Base-by-base conservation (phyloP, 306 rosid species). In the Sicyos baderoa region DNA sequence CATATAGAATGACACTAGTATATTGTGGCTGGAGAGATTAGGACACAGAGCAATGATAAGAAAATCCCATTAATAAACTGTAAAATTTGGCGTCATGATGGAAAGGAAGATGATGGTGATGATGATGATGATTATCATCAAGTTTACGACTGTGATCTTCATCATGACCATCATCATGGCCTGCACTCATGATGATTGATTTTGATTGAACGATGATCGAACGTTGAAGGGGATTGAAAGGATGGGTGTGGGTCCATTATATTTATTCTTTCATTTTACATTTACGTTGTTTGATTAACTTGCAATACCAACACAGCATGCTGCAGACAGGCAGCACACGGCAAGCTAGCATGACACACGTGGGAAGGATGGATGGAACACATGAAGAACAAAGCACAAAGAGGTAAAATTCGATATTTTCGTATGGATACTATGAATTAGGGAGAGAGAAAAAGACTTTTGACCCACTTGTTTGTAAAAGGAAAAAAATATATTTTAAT, bases 141-240 rank as follows among this genome's bases (percentile, higher is more conserved):
- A 40, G 16, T 63, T 17, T 29, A 63, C 14, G 48, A 60, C 23
- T 13, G 67, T 60, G 51, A 63, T 63, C 17, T 40, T 63, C 51
- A 63, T 63, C 5, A 40, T 63, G 69, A 63, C n/a, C 51, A 63
- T 63, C 69, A 63, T 63, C 69, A 63, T 19, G 69, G 69, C 69
- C 51, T 63, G 52, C 51, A 65, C 54, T 13, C 18, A 65, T 65
- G 35, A 65, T 65, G 32, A 21, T 6, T 14, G 66, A 32, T 77
- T 55, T 72, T 60, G 27, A 66, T 70, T 27, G 72, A 7, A 56
- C 8, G 45, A 14, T 42, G 74, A 64, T 63, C n/a, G 16, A 58
- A 25, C 7, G 23, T 53, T 54, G 64, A 58, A 18, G 69, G 69
- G 69, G 67, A 55, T 25, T 40, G 75, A 68, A 42, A 13, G 0